Base-by-base conservation (phyloP, 495 filamentous ascomycete species). In the Daldinia caldariorum region DNA sequence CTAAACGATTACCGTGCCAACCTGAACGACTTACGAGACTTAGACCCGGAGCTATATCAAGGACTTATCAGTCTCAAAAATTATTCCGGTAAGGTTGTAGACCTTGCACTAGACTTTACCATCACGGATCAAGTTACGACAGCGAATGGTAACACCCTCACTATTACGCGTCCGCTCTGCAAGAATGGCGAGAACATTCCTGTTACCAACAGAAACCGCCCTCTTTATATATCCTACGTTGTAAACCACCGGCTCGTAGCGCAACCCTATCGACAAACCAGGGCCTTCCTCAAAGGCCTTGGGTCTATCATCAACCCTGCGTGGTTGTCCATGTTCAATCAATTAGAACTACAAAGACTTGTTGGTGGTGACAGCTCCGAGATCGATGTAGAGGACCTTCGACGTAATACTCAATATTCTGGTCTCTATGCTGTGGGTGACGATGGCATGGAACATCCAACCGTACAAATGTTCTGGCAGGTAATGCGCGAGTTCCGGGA, bases 251-350 rank as follows among this genome's bases (percentile, higher is more conserved):
- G 94, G 0, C 86, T 99, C 0, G 89, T 92, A 64, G 83, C 85
- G 4, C 94, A 97, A 71, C 91, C 92, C 0, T 82, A 83, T 59
- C 78, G 81, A 47, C 94, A 98, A 76, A 97, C 94, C 4, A 86
- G 87, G 16, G 93, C 93, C 1, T 99, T 99, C 72, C 86, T 99
- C 7, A 86, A 87, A 53, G 95, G 95, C 1, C 85, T 99, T 4
- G 86, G 91, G 13, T 83, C 90, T 60, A 96, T 99, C 72, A 96
- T 99, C 67, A 89, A 93, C 63, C 94, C 94, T 0, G 85, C 86
- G 3, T 99, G 95, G 95, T 84, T 99, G 3, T 92, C 88, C 69
- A 99, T 99, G 95, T 99, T 99, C 83, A 99, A 99, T 77, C 95
- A 97, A 71, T 84, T 87, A 7, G 95, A 99, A 73, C 84, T 99